Conservation (phyloP, 257 asterid genomes). For the Nicotiana undulata region DNA sequence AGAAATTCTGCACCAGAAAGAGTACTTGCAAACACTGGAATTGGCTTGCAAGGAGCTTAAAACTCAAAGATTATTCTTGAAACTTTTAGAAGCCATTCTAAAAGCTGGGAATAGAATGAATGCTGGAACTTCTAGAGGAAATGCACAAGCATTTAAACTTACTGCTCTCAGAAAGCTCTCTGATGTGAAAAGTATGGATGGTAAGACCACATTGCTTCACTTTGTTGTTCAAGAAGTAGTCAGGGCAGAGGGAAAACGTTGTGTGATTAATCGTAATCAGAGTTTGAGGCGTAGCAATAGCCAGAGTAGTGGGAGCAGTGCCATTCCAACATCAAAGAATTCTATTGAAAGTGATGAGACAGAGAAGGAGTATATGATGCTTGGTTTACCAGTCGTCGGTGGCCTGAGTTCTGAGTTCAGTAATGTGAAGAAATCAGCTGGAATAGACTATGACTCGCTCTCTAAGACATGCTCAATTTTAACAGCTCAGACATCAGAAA, state of each 20-base stretch:
- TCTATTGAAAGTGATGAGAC: slow-evolving; percentile 35
- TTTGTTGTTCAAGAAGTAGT: slow-evolving; percentile 91
- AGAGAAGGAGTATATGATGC: slow-evolving; percentile 72
- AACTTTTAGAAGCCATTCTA: slow-evolving; percentile 80
- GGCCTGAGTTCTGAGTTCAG: slow-evolving; percentile 71
- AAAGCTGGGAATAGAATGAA: slow-evolving; percentile 86
- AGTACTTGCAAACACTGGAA: slow-evolving; percentile 46
- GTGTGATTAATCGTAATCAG: slow-evolving; percentile 40
- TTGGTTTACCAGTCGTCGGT: slow-evolving; percentile 73
- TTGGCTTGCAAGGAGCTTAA: slow-evolving; percentile 68
- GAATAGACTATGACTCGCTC: slow-evolving; percentile 43
- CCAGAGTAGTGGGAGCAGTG: slow-evolving; percentile 12
- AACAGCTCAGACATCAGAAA: slow-evolving; percentile 34
- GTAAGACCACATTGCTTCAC: slow-evolving; percentile 75
- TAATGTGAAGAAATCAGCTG: slow-evolving; percentile 66
- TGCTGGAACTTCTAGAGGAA: slow-evolving; percentile 83
- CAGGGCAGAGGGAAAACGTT: slow-evolving; percentile 86
- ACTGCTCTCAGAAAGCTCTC: slow-evolving; percentile 72
- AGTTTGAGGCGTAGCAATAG: slow-evolving; percentile 45
- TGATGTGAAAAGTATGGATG: slow-evolving; percentile 83
- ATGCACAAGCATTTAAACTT: slow-evolving; percentile 79
- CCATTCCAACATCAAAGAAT: slow-evolving; percentile 16
- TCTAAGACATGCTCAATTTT: slow-evolving; percentile 32
- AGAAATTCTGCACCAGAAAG: slow-evolving; percentile 43
- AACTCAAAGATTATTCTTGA: slow-evolving; percentile 70